Evolutionary conservation across 345 rosid genomes (phyloP), one percentile per base, ranked within the genome.

Genomic region (Geranium rotundifolium): DNA sequence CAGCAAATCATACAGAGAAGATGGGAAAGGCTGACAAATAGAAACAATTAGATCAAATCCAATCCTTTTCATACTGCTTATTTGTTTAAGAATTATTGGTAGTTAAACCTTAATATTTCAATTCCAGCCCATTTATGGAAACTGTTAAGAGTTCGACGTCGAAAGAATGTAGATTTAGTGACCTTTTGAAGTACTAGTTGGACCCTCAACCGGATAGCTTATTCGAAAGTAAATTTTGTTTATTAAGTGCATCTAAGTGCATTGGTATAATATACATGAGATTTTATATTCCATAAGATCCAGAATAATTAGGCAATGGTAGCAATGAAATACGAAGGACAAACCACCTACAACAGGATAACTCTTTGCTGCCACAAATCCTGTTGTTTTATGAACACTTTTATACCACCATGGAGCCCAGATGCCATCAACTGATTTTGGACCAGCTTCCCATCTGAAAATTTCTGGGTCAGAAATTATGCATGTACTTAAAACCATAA

Each of bases 321-420:
- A 56, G 63, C 55, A 58, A 55, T 46, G 17, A 59, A 72, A 61
- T 52, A 64, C 62, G 56, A 65, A 56, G 56, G 37, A 59, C 41
- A 62, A 62, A 62, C n/a, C 4, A 63, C 75, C 30, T 81, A 90
- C 97, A 74, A 12, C 62, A 58, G 91, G 81, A 80, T 77, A 81
- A 71, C 81, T 82, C 65, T 76, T 77, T 15, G 77, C 63, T 63
- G 79, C 72, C 16, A 68, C 60, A 68, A 90, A 90, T 65, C 85
- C 34, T 4, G 90, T 82, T 14, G 95, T 85, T 64, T 79, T 66
- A 31, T 83, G 90, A 15, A 81, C 86, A 57, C 81, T 79, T 71
- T 74, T 69, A 65, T 90, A 90, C 97, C 95, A 84, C 97, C 89
- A 82, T 52, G 86, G 84, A 19, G 89, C 95, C 95, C 97, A 88